Base-by-base conservation (phyloP, 257 asterid genomes). In the Anisodus acutangulus region DNA sequence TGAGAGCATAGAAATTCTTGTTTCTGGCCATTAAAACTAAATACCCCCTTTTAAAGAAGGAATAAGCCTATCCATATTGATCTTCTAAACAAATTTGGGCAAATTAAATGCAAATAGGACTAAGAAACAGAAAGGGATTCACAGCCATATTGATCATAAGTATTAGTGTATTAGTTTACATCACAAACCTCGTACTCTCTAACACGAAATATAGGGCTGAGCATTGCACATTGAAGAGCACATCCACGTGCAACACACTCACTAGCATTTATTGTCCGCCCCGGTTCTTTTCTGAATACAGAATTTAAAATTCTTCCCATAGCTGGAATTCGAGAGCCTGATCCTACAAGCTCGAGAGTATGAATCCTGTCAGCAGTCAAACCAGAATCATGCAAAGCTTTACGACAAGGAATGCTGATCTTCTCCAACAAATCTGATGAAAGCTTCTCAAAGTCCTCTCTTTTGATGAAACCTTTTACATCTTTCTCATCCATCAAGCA, bases 401-500 rank as follows among this genome's bases (percentile, higher is more conserved):
- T 88, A 47, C 70, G 90, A 88, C 99, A 97, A 8, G 99, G 97
- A 84, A 87, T 41, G 81, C 86, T 86, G 83, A 95, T 87, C 89
- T 92, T 92, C 88, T 95, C 97, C 83, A 97, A 82, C 84, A 97
- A 90, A 31, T 81, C 88, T 37, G 93, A 88, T 10, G 98, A 90
- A 76, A 97, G 85, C 71, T 86, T 90, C 92, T 94, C 99, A 88
- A 97, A 97, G 82, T 93, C 98, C 16, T 97, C 98, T 89, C 98
- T 92, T 88, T 91, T 95, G 78, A 97, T 91, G 88, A 88, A 89
- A 68, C 99, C 99, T 87, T 87, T 92, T 62, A 97, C 98, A 81
- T 97, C 99, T 88, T 95, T 95, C 90, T 97, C 99, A 83, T 97
- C 99, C 98, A 97, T 97, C 91, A 97, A 91, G 88, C 99, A 97